A percentile compares a stretch with the other conserved stretches of the same genome.
Conservation (phyloP, 805 yeast species). For the Scheffersomyces ergatensis region DNA sequence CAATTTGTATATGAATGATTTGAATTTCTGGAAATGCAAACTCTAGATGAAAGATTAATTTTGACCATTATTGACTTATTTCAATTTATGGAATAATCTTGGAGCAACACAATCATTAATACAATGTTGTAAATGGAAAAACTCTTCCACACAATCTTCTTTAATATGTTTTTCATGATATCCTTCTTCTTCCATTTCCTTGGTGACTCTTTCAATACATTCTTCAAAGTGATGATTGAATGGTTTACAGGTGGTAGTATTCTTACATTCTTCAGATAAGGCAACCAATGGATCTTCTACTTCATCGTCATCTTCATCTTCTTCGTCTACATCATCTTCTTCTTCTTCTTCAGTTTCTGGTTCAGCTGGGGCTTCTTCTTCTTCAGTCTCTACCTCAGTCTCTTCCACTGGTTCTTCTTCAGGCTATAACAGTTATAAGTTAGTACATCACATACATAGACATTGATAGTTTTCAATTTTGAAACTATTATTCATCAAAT, state of each 20-base stretch:
- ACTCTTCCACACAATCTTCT: constrained; percentile 98
- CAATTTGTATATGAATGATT: too few species aligned
- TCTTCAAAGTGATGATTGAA: constrained; percentile 87
- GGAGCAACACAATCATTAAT: constrained; percentile 90
- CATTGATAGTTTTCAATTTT: too few species aligned
- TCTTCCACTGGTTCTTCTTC: constrained; percentile 25
- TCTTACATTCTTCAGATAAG: constrained; percentile 58
- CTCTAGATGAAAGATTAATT: too few species aligned
- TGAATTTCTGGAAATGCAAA: too few species aligned
- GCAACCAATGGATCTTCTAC: constrained; percentile 47
- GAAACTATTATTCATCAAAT: too few species aligned
- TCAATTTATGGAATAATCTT: constrained; percentile 80
- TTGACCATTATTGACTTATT: too few species aligned
- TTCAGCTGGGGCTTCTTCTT: constrained; percentile 26
- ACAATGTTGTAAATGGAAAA: constrained; percentile 94
- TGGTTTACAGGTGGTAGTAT: constrained; percentile 65
- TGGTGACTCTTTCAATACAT: constrained; percentile 92
- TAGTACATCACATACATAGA: too few species aligned
- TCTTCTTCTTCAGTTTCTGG: constrained; percentile 48
- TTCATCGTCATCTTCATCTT: constrained; percentile 68
- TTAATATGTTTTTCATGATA: constrained; percentile 79
- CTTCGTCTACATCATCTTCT: constrained; percentile 59
- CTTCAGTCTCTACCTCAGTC: constrained; percentile 38
- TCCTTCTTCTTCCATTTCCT: constrained; percentile 79
- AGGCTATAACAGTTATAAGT: too few species aligned